These are phyloP conservation scores for Metschnikowia baotianmanensis DNA, from an alignment of 805 yeast species.

Conservation along the genomic window DNA sequence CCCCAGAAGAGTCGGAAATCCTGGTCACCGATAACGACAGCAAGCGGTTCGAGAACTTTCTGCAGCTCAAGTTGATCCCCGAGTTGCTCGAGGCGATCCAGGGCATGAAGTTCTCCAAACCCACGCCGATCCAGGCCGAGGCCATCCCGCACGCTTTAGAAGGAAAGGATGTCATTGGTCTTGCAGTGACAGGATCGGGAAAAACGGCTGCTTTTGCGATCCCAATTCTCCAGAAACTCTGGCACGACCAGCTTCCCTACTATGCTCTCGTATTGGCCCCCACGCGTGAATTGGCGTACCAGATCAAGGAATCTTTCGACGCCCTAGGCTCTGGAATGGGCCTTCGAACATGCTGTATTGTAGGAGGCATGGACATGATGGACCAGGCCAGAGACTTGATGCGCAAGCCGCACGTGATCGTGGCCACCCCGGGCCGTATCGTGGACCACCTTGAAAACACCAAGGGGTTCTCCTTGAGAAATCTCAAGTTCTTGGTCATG, in stretches of 20 bases:
- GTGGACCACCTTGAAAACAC: slow-evolving; percentile 94
- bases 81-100: slow-evolving; percentile 80
- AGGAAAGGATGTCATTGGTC: slow-evolving; percentile 91
- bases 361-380: slow-evolving; percentile 99
- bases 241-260: slow-evolving; percentile 85
- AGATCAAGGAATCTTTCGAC: slow-evolving; percentile 91
- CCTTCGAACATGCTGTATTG: slow-evolving; percentile 80
- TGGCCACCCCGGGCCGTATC: slow-evolving; percentile 93
- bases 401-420: slow-evolving; percentile 91
- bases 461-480: slow-evolving; percentile 79
- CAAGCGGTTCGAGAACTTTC: slow-evolving; percentile 40
- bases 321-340: slow-evolving; percentile 94
- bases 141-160: slow-evolving; percentile 87
- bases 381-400: slow-evolving; percentile 92
- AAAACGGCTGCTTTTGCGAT: slow-evolving; percentile 98
- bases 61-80: slow-evolving; percentile 64
- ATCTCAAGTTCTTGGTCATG: slow-evolving; percentile 80
- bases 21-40: slow-evolving; percentile 13
- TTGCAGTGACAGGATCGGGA: slow-evolving; percentile 98
- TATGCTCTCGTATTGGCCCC: slow-evolving; percentile 88
- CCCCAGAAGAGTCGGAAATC: slow-evolving; percentile 19
- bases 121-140: slow-evolving; percentile 92
- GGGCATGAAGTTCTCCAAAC: slow-evolving; percentile 68
- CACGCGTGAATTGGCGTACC: slow-evolving; percentile 81
- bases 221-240: slow-evolving; percentile 86